phyloP scores from a whole-genome alignment of 441 rosid genomes.

The Gossypium lobatum region DNA sequence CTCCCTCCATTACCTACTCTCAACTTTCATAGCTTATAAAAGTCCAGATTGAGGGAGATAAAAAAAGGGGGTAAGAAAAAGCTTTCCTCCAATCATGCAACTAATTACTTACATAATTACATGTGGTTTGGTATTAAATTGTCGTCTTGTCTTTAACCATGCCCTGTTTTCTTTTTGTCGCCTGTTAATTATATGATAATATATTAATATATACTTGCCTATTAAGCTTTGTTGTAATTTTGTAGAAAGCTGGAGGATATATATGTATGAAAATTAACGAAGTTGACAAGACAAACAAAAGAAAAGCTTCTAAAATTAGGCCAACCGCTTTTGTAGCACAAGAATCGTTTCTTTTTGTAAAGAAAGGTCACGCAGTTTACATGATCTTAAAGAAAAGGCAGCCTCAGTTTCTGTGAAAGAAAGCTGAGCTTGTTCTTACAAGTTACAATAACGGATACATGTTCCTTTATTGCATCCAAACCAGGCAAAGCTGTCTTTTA shows the following conservation, averaged over 20 bases:
- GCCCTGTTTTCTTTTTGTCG: conserved; percentile 21
- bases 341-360: not conserved
- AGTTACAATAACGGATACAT: not conserved
- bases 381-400: conserved; percentile 4
- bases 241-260: conserved; percentile 10
- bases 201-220: not conserved
- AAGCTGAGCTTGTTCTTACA: conserved; percentile 12
- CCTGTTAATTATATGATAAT: not conserved
- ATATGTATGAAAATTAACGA: not conserved
- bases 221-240: not conserved
- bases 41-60: not conserved
- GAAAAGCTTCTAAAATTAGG: not conserved
- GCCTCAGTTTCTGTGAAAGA: conserved; percentile 20
- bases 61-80: not conserved
- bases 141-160: conserved; percentile 13
- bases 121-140: conserved; percentile 5
- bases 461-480: conserved; percentile 27
- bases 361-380: not conserved
- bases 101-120: not conserved
- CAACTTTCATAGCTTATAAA: not conserved
- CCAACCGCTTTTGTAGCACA: not conserved
- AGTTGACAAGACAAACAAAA: not conserved
- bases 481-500: conserved; percentile 23
- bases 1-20: not conserved
- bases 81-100: conserved; percentile 15